A percentile compares a stretch with the other conserved stretches of the same genome.
Conservation (phyloP, 1,284 basidiomycete species). For the Fomitopsis pinicola region DNA sequence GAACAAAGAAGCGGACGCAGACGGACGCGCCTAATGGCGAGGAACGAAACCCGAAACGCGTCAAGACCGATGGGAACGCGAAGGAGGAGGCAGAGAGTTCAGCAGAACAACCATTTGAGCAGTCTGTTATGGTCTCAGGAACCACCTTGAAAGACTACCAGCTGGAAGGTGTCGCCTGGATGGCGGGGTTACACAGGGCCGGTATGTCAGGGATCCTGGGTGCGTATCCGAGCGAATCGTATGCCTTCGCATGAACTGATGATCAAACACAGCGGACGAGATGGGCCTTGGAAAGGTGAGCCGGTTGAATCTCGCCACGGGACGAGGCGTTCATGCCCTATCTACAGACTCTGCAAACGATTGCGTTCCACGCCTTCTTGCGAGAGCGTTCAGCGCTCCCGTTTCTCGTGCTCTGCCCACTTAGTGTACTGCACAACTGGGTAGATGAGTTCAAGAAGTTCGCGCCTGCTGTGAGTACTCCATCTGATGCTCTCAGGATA, state of each 20-base stretch:
- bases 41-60: slow-evolving; percentile 23
- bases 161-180: slow-evolving; percentile 94
- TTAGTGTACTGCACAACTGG: slow-evolving; percentile 94
- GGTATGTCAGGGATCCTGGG: slow-evolving; percentile 93
- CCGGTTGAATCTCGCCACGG: neutral
- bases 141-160: slow-evolving; percentile 88
- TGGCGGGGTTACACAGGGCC: slow-evolving; percentile 90
- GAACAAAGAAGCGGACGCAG: slow-evolving; percentile 1
- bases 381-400: slow-evolving; percentile 76
- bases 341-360: slow-evolving; percentile 84
- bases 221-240: slow-evolving; percentile 28
- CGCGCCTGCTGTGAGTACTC: slow-evolving; percentile 58
- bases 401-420: slow-evolving; percentile 87
- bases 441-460: slow-evolving; percentile 83
- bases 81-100: slow-evolving; percentile 22
- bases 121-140: slow-evolving; percentile 82
- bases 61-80: slow-evolving; percentile 13
- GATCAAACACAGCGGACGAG: slow-evolving; percentile 62
- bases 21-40: slow-evolving; percentile 14
- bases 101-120: slow-evolving; percentile 40
- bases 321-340: neutral
- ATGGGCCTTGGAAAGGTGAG: slow-evolving; percentile 89
- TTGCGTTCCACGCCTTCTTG: slow-evolving; percentile 88
- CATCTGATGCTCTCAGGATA: neutral
- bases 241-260: neutral